phyloP scores from a whole-genome alignment of 441 rosid genomes.

The Croton laevigatus region DNA sequence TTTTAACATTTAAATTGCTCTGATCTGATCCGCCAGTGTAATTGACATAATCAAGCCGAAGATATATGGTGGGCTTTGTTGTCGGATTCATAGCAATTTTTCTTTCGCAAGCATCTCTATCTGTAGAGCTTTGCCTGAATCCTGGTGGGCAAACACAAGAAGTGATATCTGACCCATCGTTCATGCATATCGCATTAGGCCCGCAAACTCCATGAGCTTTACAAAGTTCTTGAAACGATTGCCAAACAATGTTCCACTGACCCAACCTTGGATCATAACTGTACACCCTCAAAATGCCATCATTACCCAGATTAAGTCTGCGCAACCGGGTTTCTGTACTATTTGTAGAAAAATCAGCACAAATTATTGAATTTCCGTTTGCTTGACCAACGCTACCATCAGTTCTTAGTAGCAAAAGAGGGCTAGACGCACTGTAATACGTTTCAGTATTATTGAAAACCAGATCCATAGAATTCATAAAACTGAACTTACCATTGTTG shows the following conservation, averaged over 20 bases:
- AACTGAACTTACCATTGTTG: conserved; percentile 37
- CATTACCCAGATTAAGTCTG: conserved; percentile 45
- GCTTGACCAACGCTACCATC: conserved; percentile 29
- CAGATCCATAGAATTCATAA: conserved; percentile 23
- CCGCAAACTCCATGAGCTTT: conserved; percentile 52
- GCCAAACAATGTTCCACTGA: conserved; percentile 48
- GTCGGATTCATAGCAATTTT: conserved; percentile 23
- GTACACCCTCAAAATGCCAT: conserved; percentile 48
- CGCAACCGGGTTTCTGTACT: conserved; percentile 21
- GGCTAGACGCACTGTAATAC: conserved; percentile 26
- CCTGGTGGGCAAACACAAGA: conserved; percentile 61
- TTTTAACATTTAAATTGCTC: conserved; percentile 22
- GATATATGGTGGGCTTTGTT: conserved; percentile 39
- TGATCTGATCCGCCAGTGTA: conserved; percentile 46
- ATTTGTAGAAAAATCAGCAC: conserved; percentile 45
- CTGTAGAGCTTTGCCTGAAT: conserved; percentile 19
- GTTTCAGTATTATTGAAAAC: conserved; percentile 21
- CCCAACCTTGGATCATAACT: conserved; percentile 23
- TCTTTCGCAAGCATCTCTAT: conserved; percentile 31
- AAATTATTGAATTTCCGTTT: conserved; percentile 9
- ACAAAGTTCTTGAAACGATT: conserved; percentile 54
- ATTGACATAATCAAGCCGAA: conserved; percentile 59
- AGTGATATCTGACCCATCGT: conserved; percentile 31
- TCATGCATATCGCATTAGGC: conserved; percentile 50
- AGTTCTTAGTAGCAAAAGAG: conserved; percentile 17